These are phyloP conservation scores for Amaranthus hypochondriacus DNA, from an alignment of 148 eudicot species.

Conservation along the genomic window DNA sequence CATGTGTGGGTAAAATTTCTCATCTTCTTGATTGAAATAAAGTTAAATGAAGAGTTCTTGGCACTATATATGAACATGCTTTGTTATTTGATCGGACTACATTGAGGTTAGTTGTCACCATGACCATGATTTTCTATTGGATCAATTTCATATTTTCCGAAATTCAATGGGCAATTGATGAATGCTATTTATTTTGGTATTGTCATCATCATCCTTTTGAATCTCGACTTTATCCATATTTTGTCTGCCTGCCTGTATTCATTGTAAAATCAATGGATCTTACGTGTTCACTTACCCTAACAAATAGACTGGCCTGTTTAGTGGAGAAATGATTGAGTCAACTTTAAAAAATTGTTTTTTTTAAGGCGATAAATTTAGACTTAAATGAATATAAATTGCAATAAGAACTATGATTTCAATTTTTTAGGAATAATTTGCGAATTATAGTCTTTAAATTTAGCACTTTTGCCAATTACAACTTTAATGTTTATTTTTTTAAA, in stretches of 20 bases:
- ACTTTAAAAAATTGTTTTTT: too few relatives aligned
- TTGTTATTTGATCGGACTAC: neutral
- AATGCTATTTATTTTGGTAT: neutral
- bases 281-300: too few relatives aligned
- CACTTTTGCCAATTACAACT: too few relatives aligned
- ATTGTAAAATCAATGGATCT: neutral
- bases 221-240: neutral
- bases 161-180: slow-evolving; percentile 4
- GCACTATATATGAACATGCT: neutral
- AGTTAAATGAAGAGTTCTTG: neutral
- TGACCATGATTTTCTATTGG: neutral
- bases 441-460: too few relatives aligned
- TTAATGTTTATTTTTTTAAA: too few relatives aligned
- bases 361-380: too few relatives aligned
- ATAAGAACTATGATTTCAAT: too few relatives aligned
- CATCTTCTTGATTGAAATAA: neutral
- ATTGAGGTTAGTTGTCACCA: slow-evolving; percentile 2
- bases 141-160: neutral
- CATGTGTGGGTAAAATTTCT: neutral
- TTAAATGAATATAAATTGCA: too few relatives aligned
- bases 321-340: too few relatives aligned
- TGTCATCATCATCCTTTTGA: neutral
- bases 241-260: neutral
- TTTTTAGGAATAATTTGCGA: too few relatives aligned
- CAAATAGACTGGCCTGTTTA: too few relatives aligned